A percentile compares a stretch with the other conserved stretches of the same genome.
Evolutionary conservation across 164 flowering plant genomes (phyloP).

Genomic region (Houttuynia cordata): DNA sequence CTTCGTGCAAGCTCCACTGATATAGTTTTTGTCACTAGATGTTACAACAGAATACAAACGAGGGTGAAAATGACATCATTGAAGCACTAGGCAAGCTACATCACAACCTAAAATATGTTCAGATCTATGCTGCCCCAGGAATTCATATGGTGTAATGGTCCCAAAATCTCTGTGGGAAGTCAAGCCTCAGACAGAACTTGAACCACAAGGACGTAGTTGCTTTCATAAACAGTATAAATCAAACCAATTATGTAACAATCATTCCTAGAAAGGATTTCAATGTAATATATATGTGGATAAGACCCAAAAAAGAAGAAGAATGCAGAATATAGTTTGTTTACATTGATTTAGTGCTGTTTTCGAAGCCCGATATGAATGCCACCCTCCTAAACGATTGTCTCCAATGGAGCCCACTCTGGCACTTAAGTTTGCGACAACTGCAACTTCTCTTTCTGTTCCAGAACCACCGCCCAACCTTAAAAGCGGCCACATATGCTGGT

Average conservation of each 20-base stretch:
- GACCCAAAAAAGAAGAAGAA: not conserved
- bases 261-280: too few relatives aligned
- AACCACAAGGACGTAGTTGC: too few relatives aligned
- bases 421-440: slow-evolving; percentile 83
- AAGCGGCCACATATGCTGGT: slow-evolving; percentile 96
- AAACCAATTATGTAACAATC: too few relatives aligned
- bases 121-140: too few relatives aligned
- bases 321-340: slow-evolving; percentile 18
- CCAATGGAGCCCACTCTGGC: slow-evolving; percentile 95
- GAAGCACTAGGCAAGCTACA: not conserved
- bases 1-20: slow-evolving; percentile 71
- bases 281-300: not conserved
- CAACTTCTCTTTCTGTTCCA: slow-evolving; percentile 47
- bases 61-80: not conserved
- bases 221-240: too few relatives aligned
- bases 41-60: not conserved
- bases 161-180: too few relatives aligned
- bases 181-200: too few relatives aligned
- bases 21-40: slow-evolving; percentile 68
- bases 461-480: slow-evolving; percentile 67
- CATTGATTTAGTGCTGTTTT: slow-evolving; percentile 90
- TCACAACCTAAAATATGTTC: not conserved
- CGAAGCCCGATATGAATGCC: slow-evolving; percentile 97
- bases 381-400: slow-evolving; percentile 84
- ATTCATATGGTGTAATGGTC: too few relatives aligned